Base-by-base conservation (phyloP, 345 rosid species). In the Isatis tinctoria region DNA sequence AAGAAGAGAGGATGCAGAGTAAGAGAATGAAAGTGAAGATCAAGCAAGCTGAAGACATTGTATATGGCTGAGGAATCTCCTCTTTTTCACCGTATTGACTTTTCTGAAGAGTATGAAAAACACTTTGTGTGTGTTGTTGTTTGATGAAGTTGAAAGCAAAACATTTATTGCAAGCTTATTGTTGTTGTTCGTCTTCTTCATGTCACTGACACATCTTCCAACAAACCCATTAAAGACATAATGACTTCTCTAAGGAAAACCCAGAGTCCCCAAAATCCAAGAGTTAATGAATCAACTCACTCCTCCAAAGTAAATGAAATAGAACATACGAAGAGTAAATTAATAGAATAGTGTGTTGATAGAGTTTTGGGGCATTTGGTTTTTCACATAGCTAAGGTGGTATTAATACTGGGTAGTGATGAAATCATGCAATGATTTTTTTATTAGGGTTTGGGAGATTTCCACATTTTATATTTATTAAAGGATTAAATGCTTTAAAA, bases 321-420 rank as follows among this genome's bases (percentile, higher is more conserved):
- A 60, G 9, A 35, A 60, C 35, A 33, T 17, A 70, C 60, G 67
- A 58, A 80, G 60, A 33, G 73, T 52, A 60, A 40, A 32, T n/a
- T 39, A 64, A 44, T 41, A 47, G 80, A 74, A 73, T 70, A 74
- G 81, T 67, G 58, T 72, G 65, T 86, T 81, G 80, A 80, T 75
- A 74, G 75, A 79, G 81, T 78, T 75, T 77, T 77, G 74, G 65
- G 58, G 79, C 87, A 87, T 88, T 91, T 87, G 93, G 85, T 81
- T 74, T 75, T 81, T 82, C 70, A 62, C 35, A 53, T 44, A 43
- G 7, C 35, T 12, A 53, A 70, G 52, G 81, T 70, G 85, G 63
- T 81, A 84, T 87, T 85, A 80, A 87, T 84, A 86, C 54, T 70
- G 20, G 28, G 85, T 77, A 83, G 87, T 86, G 96, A 81, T 85